A percentile compares a stretch with the other conserved stretches of the same genome.
These are phyloP conservation scores for Nannochloris sp. DNA, from an alignment of 139 green algal genomes.

Conservation along the genomic window DNA sequence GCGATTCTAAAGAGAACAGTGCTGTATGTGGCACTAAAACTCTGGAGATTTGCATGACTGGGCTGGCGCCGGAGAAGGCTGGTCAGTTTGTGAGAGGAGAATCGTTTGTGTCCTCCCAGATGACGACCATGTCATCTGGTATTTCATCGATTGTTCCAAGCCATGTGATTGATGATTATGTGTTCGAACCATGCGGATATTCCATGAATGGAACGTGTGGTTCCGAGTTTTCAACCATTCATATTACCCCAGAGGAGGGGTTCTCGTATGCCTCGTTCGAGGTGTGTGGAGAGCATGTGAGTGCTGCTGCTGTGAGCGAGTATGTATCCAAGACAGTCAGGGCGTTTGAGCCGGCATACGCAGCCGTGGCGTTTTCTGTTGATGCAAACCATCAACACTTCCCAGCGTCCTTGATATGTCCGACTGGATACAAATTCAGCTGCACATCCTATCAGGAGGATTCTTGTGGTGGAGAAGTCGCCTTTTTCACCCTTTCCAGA, in stretches of 20 bases:
- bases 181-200: slow-evolving; percentile 99
- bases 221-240: slow-evolving; percentile 82
- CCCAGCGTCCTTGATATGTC: slow-evolving; percentile 9
- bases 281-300: slow-evolving; percentile 53
- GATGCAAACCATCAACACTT: slow-evolving; percentile 16
- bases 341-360: slow-evolving; percentile 45
- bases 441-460: slow-evolving; percentile 35
- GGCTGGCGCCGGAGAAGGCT: slow-evolving; percentile 51
- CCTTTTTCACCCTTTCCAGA: slow-evolving; percentile 18
- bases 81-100: slow-evolving; percentile 68
- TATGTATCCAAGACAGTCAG: slow-evolving; percentile 30
- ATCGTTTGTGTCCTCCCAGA: slow-evolving; percentile 47
- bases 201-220: slow-evolving; percentile 85
- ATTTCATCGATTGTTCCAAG: slow-evolving; percentile 66
- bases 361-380: slow-evolving; percentile 44
- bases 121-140: slow-evolving; percentile 45
- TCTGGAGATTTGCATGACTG: slow-evolving; percentile 95
- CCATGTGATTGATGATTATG: slow-evolving; percentile 88
- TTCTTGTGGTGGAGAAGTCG: slow-evolving; percentile 23
- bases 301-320: slow-evolving; percentile 11
- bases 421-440: slow-evolving; percentile 32
- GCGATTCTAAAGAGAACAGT: slow-evolving; percentile 3
- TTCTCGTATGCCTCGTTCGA: slow-evolving; percentile 92
- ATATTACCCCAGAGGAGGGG: slow-evolving; percentile 91
- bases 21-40: slow-evolving; percentile 47